These are phyloP conservation scores for Kuraishia ogatae DNA, from an alignment of 805 yeast species.

Conservation along the genomic window DNA sequence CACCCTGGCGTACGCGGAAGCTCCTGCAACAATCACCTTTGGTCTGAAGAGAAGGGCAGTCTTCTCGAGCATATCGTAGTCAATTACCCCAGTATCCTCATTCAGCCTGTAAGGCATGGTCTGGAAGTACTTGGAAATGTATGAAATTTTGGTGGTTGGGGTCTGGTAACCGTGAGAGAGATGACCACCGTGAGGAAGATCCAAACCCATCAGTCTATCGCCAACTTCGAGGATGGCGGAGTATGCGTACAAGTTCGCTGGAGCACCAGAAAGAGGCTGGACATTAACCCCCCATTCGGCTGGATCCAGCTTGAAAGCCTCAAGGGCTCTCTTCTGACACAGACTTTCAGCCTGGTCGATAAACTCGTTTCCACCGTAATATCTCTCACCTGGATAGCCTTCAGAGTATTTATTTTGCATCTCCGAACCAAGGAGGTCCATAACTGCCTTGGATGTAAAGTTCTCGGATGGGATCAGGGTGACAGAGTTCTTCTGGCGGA, in stretches of 20 bases:
- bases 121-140: constrained; percentile 88
- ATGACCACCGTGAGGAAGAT: constrained; percentile 98
- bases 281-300: constrained; percentile 96
- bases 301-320: constrained; percentile 69
- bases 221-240: constrained; percentile 83
- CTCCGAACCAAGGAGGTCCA: constrained; percentile 90
- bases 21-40: constrained; percentile 91
- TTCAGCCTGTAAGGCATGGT: constrained; percentile 96
- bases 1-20: constrained; percentile 89
- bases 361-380: constrained; percentile 95
- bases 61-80: constrained; percentile 79
- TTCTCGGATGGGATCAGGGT: constrained; percentile 93
- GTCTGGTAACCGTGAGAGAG: constrained; percentile 96
- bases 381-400: constrained; percentile 97
- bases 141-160: constrained; percentile 79
- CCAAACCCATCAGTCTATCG: constrained; percentile 95
- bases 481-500: constrained; percentile 86
- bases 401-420: constrained; percentile 98
- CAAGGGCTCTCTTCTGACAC: constrained; percentile 87
- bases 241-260: constrained; percentile 91
- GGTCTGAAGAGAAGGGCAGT: constrained; percentile 88
- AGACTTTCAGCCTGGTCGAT: constrained; percentile 85
- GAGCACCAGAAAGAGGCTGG: constrained; percentile 92
- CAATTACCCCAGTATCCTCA: constrained; percentile 81
- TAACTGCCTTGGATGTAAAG: constrained; percentile 90